Base-by-base conservation (phyloP, 352 stramenopile species). In the Peronosclerospora sorghi region DNA sequence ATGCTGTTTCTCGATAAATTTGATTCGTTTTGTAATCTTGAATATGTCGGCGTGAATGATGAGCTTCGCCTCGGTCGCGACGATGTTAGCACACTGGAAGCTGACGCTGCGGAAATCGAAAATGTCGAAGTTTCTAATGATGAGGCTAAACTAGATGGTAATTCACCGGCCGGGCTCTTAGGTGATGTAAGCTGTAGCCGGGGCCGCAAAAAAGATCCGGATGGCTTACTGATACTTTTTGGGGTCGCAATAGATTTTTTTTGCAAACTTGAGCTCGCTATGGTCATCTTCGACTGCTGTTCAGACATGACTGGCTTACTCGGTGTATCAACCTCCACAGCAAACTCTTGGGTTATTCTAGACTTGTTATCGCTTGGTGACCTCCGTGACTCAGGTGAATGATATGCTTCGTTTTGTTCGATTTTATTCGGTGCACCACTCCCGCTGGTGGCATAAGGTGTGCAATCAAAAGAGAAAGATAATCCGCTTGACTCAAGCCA, bases 241-340 rank as follows among this genome's bases (percentile, higher is more conserved):
- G 36, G 24, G 3, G 28, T 15, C 43, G 8, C 18, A 21, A 42
- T 39, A 10, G 35, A 42, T 6, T 54, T 53, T 27, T 39, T 37
- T 20, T 48, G 44, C 23, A 54, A 23, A 21, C 24, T 46, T 38
- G 52, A 48, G 10, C 30, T 45, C 10, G 47, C n/a, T 43, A 28
- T 23, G 2, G 51, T 6, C 4, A 36, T 35, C 26, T 20, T 26
- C 4, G 34, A 29, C 20, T 29, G 21, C 20, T 29, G 21, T 2
- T 15, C 39, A 15, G 18, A 20, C 8, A 37, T 12, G 3, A 20
- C 9, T 29, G 4, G 51, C 10, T 49, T 44, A 4, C 14, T 13
- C 13, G 18, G 32, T 9, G 41, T 28, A 8, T 27, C 21, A 36
- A 10, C 26, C 34, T 35, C 53, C 13, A 24, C 5, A 32, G 5